Conservation (phyloP, 2,329 filamentous ascomycete genomes). For the Epichloe aotearoae region DNA sequence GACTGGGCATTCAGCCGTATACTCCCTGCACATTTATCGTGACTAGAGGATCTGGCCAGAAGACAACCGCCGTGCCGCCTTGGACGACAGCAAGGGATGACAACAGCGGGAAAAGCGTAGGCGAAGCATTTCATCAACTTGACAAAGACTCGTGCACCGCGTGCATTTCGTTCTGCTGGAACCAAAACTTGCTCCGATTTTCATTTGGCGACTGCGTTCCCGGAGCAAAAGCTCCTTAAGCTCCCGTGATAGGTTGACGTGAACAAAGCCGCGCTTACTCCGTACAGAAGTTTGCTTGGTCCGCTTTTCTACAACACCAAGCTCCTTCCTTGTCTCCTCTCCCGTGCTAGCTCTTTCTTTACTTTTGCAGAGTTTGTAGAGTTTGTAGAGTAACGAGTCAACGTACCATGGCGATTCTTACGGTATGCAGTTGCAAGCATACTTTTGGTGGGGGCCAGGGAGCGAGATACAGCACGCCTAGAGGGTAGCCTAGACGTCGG, state of each 20-base stretch:
- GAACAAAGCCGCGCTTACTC: slow-evolving; percentile 3
- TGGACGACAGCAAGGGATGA: background rate
- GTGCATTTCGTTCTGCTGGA: slow-evolving; percentile 4
- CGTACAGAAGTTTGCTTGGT: background rate
- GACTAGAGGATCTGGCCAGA: slow-evolving; percentile 9
- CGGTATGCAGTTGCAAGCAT: too few species aligned
- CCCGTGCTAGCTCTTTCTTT: background rate
- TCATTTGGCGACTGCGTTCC: background rate
- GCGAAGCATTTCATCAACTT: slow-evolving; percentile 1
- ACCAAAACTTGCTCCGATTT: slow-evolving; percentile 2
- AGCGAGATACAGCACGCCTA: too few species aligned
- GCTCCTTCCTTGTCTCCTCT: background rate
- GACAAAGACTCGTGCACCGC: slow-evolving; percentile 2
- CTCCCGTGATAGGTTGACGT: slow-evolving; percentile 4
- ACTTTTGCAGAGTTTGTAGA: too few species aligned
- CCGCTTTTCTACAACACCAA: slow-evolving; percentile 8
- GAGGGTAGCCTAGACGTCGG: too few species aligned
- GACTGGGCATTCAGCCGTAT: slow-evolving; percentile 42
- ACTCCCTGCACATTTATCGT: slow-evolving; percentile 46
- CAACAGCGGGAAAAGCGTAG: background rate
- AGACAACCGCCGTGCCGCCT: background rate
- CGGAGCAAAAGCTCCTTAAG: slow-evolving; percentile 8
- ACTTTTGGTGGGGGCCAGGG: too few species aligned
- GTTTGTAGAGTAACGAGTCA: too few species aligned
- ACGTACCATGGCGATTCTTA: too few species aligned